Evolutionary conservation across 257 asterid species (phyloP).

Genomic region (Pogostemon cablin): DNA sequence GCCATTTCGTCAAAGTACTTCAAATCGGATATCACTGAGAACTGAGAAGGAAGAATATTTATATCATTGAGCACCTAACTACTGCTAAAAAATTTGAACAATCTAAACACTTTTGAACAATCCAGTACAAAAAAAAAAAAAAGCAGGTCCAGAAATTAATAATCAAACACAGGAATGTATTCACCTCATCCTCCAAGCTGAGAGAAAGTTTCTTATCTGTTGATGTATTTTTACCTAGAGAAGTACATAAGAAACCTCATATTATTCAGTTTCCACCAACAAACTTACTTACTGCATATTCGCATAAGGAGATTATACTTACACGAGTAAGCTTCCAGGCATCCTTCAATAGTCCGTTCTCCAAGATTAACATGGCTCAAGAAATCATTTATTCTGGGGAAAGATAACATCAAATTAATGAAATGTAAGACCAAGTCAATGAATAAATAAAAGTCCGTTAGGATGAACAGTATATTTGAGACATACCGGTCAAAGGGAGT

Average conservation of each 20-base stretch:
- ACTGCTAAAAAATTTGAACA: background rate
- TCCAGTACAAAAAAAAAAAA: background rate
- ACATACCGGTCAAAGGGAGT: constrained; percentile 79
- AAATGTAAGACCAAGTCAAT: background rate
- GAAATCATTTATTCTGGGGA: constrained; percentile 74
- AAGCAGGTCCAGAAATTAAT: background rate
- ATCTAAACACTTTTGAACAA: background rate
- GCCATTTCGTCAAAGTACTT: background rate
- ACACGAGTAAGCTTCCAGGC: constrained; percentile 97
- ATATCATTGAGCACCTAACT: background rate
- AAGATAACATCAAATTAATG: constrained; percentile 13
- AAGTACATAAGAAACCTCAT: constrained; percentile 23
- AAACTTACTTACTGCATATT: constrained; percentile 4
- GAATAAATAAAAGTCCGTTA: background rate
- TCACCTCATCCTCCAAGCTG: constrained; percentile 92
- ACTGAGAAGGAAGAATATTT: background rate
- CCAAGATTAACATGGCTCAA: constrained; percentile 85
- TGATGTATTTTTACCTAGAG: constrained; percentile 87
- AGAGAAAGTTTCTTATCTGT: constrained; percentile 89
- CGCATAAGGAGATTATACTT: constrained; percentile 41
- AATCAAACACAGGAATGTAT: constrained; percentile 21
- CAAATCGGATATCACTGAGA: background rate
- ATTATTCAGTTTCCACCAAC: constrained; percentile 14
- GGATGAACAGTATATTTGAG: constrained; percentile 18
- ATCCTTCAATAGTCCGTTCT: constrained; percentile 81